Base-by-base conservation (phyloP, 352 stramenopile genomes). In the Vaucheria bursata region DNA sequence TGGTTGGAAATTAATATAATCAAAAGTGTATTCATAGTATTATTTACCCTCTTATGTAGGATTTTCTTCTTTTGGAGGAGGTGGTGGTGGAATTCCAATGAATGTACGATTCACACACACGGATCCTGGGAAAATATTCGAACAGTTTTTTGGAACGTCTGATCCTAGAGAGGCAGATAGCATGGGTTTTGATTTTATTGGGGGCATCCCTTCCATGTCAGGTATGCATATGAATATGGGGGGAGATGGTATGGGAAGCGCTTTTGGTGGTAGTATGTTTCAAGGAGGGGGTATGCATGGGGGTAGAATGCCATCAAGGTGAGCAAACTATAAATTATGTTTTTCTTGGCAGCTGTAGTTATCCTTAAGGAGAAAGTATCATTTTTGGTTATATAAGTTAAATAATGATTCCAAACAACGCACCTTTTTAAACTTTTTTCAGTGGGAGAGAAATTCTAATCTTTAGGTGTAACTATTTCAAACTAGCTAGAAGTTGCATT, bases 201-300 rank as follows among this genome's bases (percentile, higher is more conserved):
- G 53, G 2, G 45, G 45, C 12, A n/a, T n/a, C n/a, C n/a, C n/a
- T n/a, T 18, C 12, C 18, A 68, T 68, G 53, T 31, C 31, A 7
- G 53, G 53, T 34, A 68, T 68, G 8, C 53, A 31, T 2, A 2
- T 8, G 53, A 31, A 68, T 34, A 7, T 68, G 53, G 53, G 53
- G 2, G 53, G 53, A 2, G 2, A 2, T 7, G 53, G 53, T 2
- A 34, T 31, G 2, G 53, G 53, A 31, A 8, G 34, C 2, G 31
- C 53, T 7, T 68, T 68, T 68, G 45, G 45, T 18, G 53, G 53
- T 31, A 68, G 8, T 7, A 68, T 68, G 53, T 68, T 68, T 68
- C 2, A 2, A 2, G 53, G 53, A 7, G 53, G 53, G 6, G 53
- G 53, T 2, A 68, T 68, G 53, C 53, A 31, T 37, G 53, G 53